Conservation (phyloP, 1,139 yeast genomes). For the Chernovozyma aurita region DNA sequence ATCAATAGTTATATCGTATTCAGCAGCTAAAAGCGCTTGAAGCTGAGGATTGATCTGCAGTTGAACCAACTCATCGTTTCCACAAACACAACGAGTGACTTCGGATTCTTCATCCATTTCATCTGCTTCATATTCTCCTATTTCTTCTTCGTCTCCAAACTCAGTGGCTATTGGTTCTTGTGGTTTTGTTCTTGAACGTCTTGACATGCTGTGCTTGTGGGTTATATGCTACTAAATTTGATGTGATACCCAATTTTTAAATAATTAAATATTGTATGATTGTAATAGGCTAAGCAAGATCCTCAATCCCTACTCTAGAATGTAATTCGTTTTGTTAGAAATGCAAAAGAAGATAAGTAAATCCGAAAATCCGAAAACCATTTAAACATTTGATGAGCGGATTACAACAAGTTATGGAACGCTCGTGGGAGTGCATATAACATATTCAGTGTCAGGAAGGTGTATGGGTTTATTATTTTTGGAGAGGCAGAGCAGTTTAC, state of each 20-base stretch:
- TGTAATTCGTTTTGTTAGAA: background rate
- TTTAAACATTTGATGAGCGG: background rate
- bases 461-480: too few species aligned
- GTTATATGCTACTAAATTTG: background rate
- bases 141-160: constrained; percentile 17
- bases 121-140: constrained; percentile 21
- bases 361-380: background rate
- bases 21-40: constrained; percentile 42
- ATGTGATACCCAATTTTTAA: background rate
- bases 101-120: constrained; percentile 54
- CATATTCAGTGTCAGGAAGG: too few species aligned
- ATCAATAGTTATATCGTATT: constrained; percentile 62
- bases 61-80: constrained; percentile 59
- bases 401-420: background rate
- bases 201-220: constrained; percentile 3
- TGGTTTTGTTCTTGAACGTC: constrained; percentile 6
- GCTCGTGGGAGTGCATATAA: background rate
- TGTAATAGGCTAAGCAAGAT: too few species aligned
- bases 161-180: constrained; percentile 8
- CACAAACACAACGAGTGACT: constrained; percentile 87
- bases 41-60: constrained; percentile 31
- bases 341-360: background rate
- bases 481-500: background rate
- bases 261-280: too few species aligned
- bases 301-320: too few species aligned